A percentile compares a stretch with the other conserved stretches of the same genome.
Conservation (phyloP, 352 stramenopile species). For the Phytophthora fragariaefolia region DNA sequence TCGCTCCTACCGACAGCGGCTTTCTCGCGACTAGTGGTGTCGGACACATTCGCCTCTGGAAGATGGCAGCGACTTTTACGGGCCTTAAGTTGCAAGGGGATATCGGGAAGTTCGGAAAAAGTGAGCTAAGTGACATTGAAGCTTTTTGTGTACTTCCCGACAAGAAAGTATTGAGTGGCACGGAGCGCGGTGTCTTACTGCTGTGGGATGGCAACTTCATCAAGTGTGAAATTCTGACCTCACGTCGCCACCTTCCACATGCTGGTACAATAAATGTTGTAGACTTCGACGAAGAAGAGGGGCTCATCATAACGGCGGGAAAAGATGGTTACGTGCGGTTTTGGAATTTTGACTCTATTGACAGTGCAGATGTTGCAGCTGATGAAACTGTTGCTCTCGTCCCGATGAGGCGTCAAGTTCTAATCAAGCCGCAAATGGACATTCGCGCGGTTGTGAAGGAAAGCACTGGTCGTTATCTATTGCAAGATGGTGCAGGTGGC, state of each 20-base stretch:
- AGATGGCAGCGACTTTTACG: conserved; percentile 96
- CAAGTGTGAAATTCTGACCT: conserved; percentile 91
- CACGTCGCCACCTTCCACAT: conserved; percentile 73
- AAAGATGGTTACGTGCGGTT: conserved; percentile 91
- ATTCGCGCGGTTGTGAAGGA: conserved; percentile 74
- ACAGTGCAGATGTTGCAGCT: conserved; percentile 83
- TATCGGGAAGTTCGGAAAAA: conserved; percentile 96
- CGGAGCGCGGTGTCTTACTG: conserved; percentile 86
- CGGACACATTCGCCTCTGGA: conserved; percentile 96
- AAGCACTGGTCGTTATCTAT: conserved; percentile 47
- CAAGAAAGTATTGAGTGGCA: conserved; percentile 93
- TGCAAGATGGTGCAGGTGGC: conserved; percentile 64
- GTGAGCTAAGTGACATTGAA: conserved; percentile 93
- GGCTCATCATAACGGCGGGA: conserved; percentile 71
- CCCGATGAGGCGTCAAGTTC: conserved; percentile 63
- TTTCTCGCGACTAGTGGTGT: conserved; percentile 93
- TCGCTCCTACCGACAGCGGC: conserved; percentile 88
- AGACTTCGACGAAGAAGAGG: conserved; percentile 53
- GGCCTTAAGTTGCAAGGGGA: conserved; percentile 95
- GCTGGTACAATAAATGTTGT: conserved; percentile 77
- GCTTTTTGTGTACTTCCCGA: conserved; percentile 95
- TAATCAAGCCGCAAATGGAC: conserved; percentile 63
- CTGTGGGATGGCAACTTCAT: conserved; percentile 97
- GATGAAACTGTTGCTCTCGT: conserved; percentile 85
- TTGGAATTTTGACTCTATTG: conserved; percentile 89